Percentiles rank a stretch among this genome's conserved stretches.
These are phyloP conservation scores for Knufia petricola DNA, from an alignment of 2,329 filamentous ascomycete genomes.

Conservation along the genomic window DNA sequence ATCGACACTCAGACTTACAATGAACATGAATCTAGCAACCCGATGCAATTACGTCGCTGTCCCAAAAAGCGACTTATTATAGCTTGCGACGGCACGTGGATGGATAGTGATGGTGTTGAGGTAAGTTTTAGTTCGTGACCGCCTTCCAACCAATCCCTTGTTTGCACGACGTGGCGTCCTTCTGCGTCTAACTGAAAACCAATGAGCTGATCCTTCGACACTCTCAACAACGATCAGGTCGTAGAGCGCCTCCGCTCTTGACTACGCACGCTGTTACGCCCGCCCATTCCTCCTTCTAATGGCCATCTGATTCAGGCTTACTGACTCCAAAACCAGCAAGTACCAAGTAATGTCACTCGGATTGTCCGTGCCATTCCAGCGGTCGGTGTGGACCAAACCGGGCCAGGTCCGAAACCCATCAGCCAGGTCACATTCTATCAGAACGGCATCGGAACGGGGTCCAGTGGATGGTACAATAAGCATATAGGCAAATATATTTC, in stretches of 20 bases:
- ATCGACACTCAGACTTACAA: not conserved
- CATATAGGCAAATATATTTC: conserved; percentile 20
- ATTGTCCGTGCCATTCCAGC: conserved; percentile 26
- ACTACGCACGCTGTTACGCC: no score
- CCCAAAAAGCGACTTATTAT: conserved; percentile 26
- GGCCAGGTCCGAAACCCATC: conserved; percentile 16
- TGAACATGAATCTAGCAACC: conserved; percentile 6
- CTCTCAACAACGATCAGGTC: no score
- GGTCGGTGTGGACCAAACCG: conserved; percentile 21
- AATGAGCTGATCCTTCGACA: no score
- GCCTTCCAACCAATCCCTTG: no score
- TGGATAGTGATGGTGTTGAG: conserved; percentile 14
- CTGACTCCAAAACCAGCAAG: no score
- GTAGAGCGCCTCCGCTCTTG: no score
- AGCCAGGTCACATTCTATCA: conserved; percentile 28
- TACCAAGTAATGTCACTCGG: conserved; percentile 27
- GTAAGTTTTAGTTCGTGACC: no score
- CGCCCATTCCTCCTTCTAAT: no score
- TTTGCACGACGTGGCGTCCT: no score
- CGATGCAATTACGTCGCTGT: not conserved
- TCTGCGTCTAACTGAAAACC: no score
- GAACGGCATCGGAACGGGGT: conserved; percentile 26
- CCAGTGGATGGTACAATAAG: conserved; percentile 21
- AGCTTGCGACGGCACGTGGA: conserved; percentile 29
- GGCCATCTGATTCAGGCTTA: no score